Base-by-base conservation (phyloP, 1,284 basidiomycete genomes). In the Naganishia cerealis region DNA sequence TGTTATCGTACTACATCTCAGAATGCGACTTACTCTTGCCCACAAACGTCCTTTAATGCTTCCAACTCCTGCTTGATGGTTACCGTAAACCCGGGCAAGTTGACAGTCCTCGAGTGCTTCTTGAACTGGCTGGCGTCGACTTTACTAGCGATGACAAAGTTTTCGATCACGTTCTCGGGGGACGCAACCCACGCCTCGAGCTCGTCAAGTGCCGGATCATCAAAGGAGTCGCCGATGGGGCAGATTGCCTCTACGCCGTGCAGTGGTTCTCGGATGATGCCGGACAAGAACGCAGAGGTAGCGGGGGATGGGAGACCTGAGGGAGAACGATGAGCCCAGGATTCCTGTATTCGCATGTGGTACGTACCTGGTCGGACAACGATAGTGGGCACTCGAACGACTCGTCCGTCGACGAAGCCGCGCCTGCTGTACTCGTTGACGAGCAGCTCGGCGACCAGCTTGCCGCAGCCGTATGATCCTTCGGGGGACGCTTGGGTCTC, bases 231-330 rank as follows among this genome's bases (percentile, higher is more conserved):
- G 21, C 78, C 79, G 66, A 87, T 84, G 15, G 86, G 86, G 75
- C 86, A 87, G 65, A 84, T 75, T 26, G 84, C 79, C 68, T 82
- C 75, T 26, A 82, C 68, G 40, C 86, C 86, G 68, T 85, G 82
- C 0, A 88, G 79, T 0, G 87, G 87, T 74, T 87, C 87, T n/a
- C 87, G 83, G 67, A 87, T 85, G 75, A 88, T 85, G 40, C 85
- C 86, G 79, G 75, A 87, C 69, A 87, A 82, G 79, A 87, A 87
- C 3, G 85, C 81, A 4, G 85, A 86, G 1, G 86, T 84, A 0
- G 87, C 87, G 7, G 83, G 83, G 3, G 85, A 81, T 1, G 87
- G 86, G 3, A 80, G 79, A 66, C 86, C 77, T 67, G 8, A 16
- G 38, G 36, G 1, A 15, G 12, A 10, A 21, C 18, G 48, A 63